Conservation (phyloP, 208 protist species). For the Novymonas esmeraldas region DNA sequence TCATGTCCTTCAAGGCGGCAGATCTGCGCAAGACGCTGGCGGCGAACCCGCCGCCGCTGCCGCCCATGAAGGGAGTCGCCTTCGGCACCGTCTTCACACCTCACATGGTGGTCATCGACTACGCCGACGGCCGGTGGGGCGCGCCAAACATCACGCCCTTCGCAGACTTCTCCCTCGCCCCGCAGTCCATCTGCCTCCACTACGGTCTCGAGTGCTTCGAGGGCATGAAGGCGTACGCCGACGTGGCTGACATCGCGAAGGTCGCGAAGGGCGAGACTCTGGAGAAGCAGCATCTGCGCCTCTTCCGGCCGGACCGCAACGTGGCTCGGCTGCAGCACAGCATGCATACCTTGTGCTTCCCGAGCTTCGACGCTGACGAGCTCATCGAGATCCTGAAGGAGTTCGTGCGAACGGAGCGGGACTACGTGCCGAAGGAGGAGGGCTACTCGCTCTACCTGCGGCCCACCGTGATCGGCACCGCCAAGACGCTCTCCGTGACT, state of each 20-base stretch:
- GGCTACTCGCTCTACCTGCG: conserved; percentile 98
- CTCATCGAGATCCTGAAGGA: conserved; percentile 93
- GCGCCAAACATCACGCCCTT: conserved; percentile 74
- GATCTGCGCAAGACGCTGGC: conserved; percentile 34
- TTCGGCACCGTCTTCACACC: conserved; percentile 96
- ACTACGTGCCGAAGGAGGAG: conserved; percentile 91
- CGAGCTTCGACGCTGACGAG: conserved; percentile 89
- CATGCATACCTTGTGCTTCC: conserved; percentile 90
- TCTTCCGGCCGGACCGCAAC: conserved; percentile 98
- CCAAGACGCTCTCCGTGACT: conserved; percentile 65
- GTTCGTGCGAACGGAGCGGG: conserved; percentile 92
- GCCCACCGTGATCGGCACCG: conserved; percentile 95
- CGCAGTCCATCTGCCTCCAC: conserved; percentile 92
- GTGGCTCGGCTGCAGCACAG: conserved; percentile 90
- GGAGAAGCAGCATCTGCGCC: conserved; percentile 52
- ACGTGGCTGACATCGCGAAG: conserved; percentile 66
- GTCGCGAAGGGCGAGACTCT: conserved; percentile 37
- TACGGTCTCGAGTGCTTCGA: conserved; percentile 97
- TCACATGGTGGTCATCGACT: conserved; percentile 96
- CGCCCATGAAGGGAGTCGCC: conserved; percentile 51
- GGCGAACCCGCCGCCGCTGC: conserved; percentile 56
- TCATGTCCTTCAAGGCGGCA: conserved; percentile 28
- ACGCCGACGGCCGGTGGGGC: conserved; percentile 83
- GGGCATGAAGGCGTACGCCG: conserved; percentile 98
- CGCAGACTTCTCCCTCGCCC: conserved; percentile 85